These are phyloP conservation scores for Leishmania major DNA, from an alignment of 208 protist genomes.

Conservation along the genomic window DNA sequence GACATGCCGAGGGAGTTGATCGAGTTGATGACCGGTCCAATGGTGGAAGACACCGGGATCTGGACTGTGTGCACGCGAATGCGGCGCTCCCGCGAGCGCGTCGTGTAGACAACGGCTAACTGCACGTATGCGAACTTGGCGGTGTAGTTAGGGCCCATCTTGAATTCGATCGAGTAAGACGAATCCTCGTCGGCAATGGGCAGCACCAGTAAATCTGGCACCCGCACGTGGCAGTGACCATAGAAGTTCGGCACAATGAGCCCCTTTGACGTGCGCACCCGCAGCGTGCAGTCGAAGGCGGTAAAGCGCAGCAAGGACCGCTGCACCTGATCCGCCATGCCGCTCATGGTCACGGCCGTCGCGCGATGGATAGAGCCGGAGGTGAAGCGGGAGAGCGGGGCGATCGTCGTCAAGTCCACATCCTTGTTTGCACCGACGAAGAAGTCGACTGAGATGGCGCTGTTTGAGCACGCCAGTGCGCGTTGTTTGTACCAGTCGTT, in stretches of 20 bases:
- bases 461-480: slow-evolving; percentile 89
- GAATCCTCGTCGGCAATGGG: slow-evolving; percentile 93
- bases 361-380: slow-evolving; percentile 74
- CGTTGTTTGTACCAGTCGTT: slow-evolving; percentile 97
- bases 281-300: slow-evolving; percentile 96
- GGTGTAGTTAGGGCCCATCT: slow-evolving; percentile 58
- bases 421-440: slow-evolving; percentile 74
- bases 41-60: slow-evolving; percentile 45
- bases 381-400: slow-evolving; percentile 81
- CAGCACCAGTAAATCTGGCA: slow-evolving; percentile 95
- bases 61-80: slow-evolving; percentile 89
- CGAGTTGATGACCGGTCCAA: slow-evolving; percentile 73
- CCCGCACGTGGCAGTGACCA: slow-evolving; percentile 96
- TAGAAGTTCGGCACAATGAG: slow-evolving; percentile 90
- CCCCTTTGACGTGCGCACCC: slow-evolving; percentile 92
- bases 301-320: slow-evolving; percentile 86
- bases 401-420: slow-evolving; percentile 92
- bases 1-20: slow-evolving; percentile 69
- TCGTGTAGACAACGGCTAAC: slow-evolving; percentile 84
- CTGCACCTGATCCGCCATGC: slow-evolving; percentile 67
- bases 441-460: slow-evolving; percentile 95
- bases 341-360: slow-evolving; percentile 56
- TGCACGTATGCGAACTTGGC: slow-evolving; percentile 82
- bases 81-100: slow-evolving; percentile 67
- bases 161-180: slow-evolving; percentile 81